A percentile compares a stretch with the other conserved stretches of the same genome.
phyloP scores from a whole-genome alignment of 2,329 filamentous ascomycete genomes.

The Ceratocystis colombiana region DNA sequence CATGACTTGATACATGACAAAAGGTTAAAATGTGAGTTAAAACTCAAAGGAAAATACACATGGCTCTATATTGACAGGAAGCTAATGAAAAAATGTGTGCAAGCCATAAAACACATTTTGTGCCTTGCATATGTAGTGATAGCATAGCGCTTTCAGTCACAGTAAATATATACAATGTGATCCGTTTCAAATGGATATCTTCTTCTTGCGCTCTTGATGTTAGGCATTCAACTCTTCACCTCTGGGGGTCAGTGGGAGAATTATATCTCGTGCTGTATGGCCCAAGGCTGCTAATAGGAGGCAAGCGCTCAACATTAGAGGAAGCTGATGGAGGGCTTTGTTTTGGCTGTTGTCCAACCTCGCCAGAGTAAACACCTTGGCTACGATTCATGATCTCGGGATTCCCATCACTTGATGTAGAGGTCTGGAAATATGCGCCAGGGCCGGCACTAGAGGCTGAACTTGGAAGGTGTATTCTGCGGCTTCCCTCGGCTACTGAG shows the following conservation, averaged over 20 bases:
- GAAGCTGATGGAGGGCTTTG: not conserved
- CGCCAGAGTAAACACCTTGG: not conserved
- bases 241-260: not conserved
- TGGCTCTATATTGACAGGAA: slow-evolving; percentile 6
- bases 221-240: not conserved
- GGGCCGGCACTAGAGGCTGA: not conserved
- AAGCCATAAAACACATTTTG: not conserved
- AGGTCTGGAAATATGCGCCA: not conserved
- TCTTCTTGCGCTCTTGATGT: too few relatives aligned
- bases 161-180: slow-evolving; percentile 9
- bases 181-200: too few relatives aligned
- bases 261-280: slow-evolving; percentile 2
- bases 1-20: not conserved
- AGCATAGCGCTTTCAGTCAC: not conserved
- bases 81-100: not conserved
- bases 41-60: not conserved
- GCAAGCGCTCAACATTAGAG: not conserved
- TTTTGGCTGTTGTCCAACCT: not conserved
- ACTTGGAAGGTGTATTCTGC: not conserved
- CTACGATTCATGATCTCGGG: not conserved
- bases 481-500: not conserved
- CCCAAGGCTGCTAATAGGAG: not conserved
- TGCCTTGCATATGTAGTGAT: not conserved
- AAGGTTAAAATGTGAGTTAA: not conserved
- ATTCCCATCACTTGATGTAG: not conserved